Evolutionary conservation across 805 yeast species (phyloP).

Genomic region (Clavispora carvajalis): DNA sequence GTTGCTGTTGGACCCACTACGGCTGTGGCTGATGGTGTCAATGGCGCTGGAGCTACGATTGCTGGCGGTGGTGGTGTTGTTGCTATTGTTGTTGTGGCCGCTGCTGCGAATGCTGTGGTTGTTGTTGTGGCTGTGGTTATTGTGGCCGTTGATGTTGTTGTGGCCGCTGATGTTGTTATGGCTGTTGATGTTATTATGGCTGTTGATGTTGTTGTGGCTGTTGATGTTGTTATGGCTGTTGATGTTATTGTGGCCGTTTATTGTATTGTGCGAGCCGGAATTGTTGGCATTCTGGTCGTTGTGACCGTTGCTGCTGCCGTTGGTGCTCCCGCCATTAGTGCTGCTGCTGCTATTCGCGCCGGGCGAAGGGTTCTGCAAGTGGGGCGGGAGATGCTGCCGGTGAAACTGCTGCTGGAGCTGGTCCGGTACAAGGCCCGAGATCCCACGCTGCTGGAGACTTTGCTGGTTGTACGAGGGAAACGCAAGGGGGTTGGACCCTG

Average conservation of each 20-base stretch:
- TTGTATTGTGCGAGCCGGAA: conserved; percentile 1
- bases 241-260: not conserved
- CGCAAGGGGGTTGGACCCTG: conserved; percentile 16
- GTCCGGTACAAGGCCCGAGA: conserved; percentile 6
- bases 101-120: not conserved
- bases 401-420: conserved; percentile 9
- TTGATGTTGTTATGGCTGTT: not conserved
- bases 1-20: not conserved
- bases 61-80: not conserved
- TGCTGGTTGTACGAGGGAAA: conserved; percentile 21
- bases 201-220: not conserved
- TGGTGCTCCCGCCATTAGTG: not conserved
- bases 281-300: conserved; percentile 5
- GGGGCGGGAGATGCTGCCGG: conserved; percentile 2
- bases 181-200: not conserved
- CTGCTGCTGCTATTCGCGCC: not conserved
- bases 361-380: not conserved
- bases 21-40: not conserved
- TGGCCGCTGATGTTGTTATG: not conserved
- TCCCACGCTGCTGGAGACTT: conserved; percentile 8
- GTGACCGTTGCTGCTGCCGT: not conserved
- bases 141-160: conserved; percentile 5
- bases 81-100: not conserved
- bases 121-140: conserved; percentile 1
- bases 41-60: not conserved